Evolutionary conservation across 805 yeast genomes (phyloP).

Genomic region (Ogataea wickerhamii): DNA sequence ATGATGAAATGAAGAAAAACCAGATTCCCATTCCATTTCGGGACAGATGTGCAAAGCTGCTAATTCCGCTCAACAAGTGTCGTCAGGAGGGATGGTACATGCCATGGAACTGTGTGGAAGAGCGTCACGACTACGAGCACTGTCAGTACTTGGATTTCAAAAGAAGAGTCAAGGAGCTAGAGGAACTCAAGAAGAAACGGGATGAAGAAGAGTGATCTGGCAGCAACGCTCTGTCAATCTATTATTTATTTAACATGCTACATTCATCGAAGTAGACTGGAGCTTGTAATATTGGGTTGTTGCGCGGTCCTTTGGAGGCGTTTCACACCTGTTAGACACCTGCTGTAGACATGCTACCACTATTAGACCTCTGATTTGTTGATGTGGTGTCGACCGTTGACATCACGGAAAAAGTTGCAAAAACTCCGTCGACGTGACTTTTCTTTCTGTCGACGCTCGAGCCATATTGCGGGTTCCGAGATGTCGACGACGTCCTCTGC

Average conservation of each 20-base stretch:
- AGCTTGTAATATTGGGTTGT: too few relatives aligned
- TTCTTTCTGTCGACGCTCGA: too few relatives aligned
- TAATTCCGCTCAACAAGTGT: slow-evolving; percentile 60
- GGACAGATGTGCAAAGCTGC: slow-evolving; percentile 73
- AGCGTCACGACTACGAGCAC: slow-evolving; percentile 79
- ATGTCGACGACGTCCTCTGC: too few relatives aligned
- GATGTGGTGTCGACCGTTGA: too few relatives aligned
- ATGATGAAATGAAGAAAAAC: slow-evolving; percentile 78
- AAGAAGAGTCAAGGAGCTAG: slow-evolving; percentile 73
- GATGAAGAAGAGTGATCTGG: slow-evolving; percentile 12
- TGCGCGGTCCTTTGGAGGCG: too few relatives aligned
- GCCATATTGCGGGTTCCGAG: too few relatives aligned
- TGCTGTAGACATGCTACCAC: too few relatives aligned
- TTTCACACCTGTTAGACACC: too few relatives aligned
- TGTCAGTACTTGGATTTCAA: slow-evolving; percentile 80
- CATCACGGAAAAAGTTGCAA: too few relatives aligned
- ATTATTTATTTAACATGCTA: slow-evolving; percentile 5
- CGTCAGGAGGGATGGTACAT: slow-evolving; percentile 52
- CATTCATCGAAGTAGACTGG: too few relatives aligned
- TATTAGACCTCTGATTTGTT: too few relatives aligned
- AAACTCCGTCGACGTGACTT: too few relatives aligned
- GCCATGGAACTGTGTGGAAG: slow-evolving; percentile 74
- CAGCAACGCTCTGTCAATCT: slow-evolving; percentile 1
- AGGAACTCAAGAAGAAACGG: slow-evolving; percentile 45
- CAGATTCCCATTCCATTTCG: slow-evolving; percentile 76